Base-by-base conservation (phyloP, 345 rosid genomes). In the Nephelium lappaceum region DNA sequence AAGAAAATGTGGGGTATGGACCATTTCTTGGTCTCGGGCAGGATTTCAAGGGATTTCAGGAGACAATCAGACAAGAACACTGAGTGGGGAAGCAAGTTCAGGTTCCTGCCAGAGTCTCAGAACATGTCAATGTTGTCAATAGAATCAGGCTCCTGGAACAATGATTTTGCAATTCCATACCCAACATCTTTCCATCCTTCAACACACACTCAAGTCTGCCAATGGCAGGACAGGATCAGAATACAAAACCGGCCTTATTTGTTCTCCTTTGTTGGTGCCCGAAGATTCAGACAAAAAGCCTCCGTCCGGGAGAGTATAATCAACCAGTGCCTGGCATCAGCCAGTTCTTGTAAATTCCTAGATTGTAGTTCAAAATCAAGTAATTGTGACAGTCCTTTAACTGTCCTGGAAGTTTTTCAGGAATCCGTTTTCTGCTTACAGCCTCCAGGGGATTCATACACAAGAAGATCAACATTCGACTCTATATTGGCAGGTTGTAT, bases 111-210 rank as follows among this genome's bases (percentile, higher is more conserved):
- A 0, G 88, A 80, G 36, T 81, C 80, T 1, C 2, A 77, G 3
- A 88, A 88, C 68, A 83, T 78, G 83, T 69, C 87, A 8, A 84
- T 88, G 88, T n/a, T 88, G 47, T 57, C 86, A 15, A 80, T 88
- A 6, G 91, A 88, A 9, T 81, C 86, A 55, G 38, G 75, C 6
- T 78, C 78, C 49, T 24, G 77, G 67, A 71, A 73, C 74, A 69
- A 77, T 18, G 89, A 88, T 3, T n/a, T 83, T 2, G 87, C 87
- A 6, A 21, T 86, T 39, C 91, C 89, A 2, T 88, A 86, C 47
- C 91, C 91, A 3, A 84, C 89, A 31, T 83, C 80, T 27, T 88
- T 88, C 64, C 89, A 88, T 69, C 91, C 89, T 0, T 76, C 83
- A 3, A 78, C 77, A 27, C 70, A 79, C 38, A 49, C 27, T 1